Conservation (phyloP, 768 basidiomycete species). For the Inosperma sp. region DNA sequence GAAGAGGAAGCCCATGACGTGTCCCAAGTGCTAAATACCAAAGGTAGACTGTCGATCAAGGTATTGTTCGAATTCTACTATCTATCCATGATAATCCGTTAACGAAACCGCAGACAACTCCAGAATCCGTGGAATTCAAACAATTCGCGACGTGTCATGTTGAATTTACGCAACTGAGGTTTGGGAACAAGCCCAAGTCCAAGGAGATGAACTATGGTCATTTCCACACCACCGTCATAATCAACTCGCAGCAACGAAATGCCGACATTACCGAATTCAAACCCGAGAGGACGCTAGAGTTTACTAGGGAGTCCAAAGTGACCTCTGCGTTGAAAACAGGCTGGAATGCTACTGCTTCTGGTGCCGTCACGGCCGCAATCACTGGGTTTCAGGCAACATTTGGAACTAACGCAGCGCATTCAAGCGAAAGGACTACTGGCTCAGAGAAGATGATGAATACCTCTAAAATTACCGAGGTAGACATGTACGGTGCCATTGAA, state of each 20-base stretch:
- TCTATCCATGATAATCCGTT: too few relatives aligned
- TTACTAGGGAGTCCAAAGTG: not conserved
- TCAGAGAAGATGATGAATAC: not conserved
- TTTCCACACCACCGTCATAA: not conserved
- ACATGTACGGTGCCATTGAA: not conserved
- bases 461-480: not conserved
- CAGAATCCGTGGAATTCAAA: too few relatives aligned
- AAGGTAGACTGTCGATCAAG: too few relatives aligned
- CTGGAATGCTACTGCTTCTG: not conserved
- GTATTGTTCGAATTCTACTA: too few relatives aligned
- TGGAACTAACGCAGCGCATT: not conserved
- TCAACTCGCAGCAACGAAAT: not conserved
- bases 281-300: not conserved
- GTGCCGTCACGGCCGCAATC: not conserved
- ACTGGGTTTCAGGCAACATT: not conserved
- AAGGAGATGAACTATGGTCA: too few relatives aligned
- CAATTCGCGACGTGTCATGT: too few relatives aligned
- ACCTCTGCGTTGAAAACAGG: not conserved
- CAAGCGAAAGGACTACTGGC: not conserved
- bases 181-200: too few relatives aligned
- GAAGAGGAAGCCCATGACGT: too few relatives aligned
- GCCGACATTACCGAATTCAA: not conserved
- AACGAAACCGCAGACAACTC: too few relatives aligned
- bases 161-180: too few relatives aligned
- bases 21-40: too few relatives aligned